Evolutionary conservation across 768 basidiomycete species (phyloP).

Genomic region (Suillus subalutaceus): DNA sequence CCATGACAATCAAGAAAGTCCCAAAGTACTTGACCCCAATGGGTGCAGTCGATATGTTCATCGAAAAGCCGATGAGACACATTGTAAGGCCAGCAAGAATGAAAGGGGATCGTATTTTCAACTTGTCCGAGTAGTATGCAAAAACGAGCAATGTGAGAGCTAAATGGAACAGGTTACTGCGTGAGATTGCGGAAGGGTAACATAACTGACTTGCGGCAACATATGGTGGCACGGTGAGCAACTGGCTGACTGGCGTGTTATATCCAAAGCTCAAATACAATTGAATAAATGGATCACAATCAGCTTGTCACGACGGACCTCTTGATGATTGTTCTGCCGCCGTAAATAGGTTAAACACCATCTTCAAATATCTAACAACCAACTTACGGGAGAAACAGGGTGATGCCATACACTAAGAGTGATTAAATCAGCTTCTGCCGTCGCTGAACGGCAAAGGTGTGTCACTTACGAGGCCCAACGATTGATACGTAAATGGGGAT

Average conservation of each 20-base stretch:
- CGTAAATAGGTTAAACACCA: neutral
- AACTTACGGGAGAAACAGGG: slow-evolving; percentile 69
- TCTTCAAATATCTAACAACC: neutral
- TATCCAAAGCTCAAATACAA: slow-evolving; percentile 52
- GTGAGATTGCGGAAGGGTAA: neutral
- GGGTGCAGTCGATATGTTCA: slow-evolving; percentile 58
- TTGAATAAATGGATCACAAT: slow-evolving; percentile 13
- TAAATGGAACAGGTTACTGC: slow-evolving; percentile 21
- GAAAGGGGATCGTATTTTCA: slow-evolving; percentile 59
- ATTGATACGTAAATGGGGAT: slow-evolving; percentile 63
- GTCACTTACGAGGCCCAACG: slow-evolving; percentile 55
- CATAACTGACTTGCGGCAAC: slow-evolving; percentile 56
- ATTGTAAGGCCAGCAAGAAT: slow-evolving; percentile 52
- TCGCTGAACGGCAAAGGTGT: neutral
- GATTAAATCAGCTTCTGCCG: neutral
- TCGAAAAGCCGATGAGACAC: slow-evolving; percentile 57
- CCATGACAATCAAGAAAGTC: slow-evolving; percentile 65
- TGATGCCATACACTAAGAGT: slow-evolving; percentile 64
- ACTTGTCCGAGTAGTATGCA: slow-evolving; percentile 58
- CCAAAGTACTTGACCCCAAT: slow-evolving; percentile 69
- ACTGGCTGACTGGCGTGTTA: slow-evolving; percentile 53
- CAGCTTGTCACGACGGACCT: slow-evolving; percentile 1
- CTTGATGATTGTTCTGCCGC: slow-evolving; percentile 14
- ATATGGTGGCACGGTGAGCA: slow-evolving; percentile 69
- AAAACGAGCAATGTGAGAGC: slow-evolving; percentile 53